These are phyloP conservation scores for Colletotrichum zoysiae DNA, from an alignment of 2,329 filamentous ascomycete species.

Conservation along the genomic window DNA sequence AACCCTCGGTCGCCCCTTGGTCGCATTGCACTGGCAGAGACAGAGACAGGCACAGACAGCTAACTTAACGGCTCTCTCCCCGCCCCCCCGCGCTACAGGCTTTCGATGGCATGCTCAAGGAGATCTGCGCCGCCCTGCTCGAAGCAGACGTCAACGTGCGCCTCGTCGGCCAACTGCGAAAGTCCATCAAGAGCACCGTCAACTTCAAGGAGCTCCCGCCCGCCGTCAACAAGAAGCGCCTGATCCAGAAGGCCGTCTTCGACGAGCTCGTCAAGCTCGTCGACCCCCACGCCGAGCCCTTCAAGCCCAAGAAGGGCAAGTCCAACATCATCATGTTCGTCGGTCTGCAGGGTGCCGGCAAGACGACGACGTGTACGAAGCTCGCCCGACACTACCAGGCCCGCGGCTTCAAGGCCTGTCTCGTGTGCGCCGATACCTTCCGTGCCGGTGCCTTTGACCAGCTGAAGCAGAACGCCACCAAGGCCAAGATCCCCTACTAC, in stretches of 20 bases:
- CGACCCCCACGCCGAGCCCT: conserved; percentile 93
- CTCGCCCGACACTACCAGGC: conserved; percentile 95
- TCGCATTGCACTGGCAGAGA: conserved; percentile 8
- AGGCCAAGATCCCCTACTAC: conserved; percentile 99
- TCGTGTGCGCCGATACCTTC: conserved; percentile 98
- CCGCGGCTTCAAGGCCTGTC: conserved; percentile 89
- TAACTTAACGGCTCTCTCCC: conserved; percentile 14
- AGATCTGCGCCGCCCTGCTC: conserved; percentile 94
- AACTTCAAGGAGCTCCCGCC: conserved; percentile 95
- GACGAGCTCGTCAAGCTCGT: conserved; percentile 96
- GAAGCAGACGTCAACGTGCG: conserved; percentile 98
- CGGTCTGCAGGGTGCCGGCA: conserved; percentile 95
- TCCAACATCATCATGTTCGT: conserved; percentile 99
- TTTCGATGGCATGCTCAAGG: conserved; percentile 98
- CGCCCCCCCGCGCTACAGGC: conserved; percentile 65
- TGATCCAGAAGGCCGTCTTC: conserved; percentile 98
- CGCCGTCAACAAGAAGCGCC: conserved; percentile 96
- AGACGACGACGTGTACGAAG: conserved; percentile 98
- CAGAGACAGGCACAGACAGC: background rate
- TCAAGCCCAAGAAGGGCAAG: conserved; percentile 97
- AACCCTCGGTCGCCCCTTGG: background rate
- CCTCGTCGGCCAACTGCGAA: conserved; percentile 90
- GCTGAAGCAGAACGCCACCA: conserved; percentile 98
- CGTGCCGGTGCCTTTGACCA: conserved; percentile 98
- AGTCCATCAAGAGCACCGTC: conserved; percentile 90